phyloP scores from a whole-genome alignment of 2,329 filamentous ascomycete genomes.

The Delphinella strobiligena region DNA sequence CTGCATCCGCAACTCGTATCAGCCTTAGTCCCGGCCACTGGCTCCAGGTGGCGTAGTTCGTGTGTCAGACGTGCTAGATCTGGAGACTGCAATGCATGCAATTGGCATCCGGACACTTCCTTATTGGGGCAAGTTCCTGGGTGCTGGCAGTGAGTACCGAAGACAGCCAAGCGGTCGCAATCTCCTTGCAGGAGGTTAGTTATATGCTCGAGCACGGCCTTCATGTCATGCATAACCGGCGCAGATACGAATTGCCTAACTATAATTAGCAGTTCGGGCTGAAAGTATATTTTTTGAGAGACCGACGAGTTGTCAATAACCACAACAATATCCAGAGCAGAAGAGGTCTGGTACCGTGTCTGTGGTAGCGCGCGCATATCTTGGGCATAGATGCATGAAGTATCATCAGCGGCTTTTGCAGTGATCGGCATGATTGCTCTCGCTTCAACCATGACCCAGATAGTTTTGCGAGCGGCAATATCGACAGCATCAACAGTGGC shows the following conservation, averaged over 20 bases:
- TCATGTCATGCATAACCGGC: background rate
- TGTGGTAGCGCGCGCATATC: constrained; percentile 6
- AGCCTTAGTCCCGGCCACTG: background rate
- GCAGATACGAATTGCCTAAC: constrained; percentile 3
- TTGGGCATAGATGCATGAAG: constrained; percentile 5
- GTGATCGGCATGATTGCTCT: constrained; percentile 1
- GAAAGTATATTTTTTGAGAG: background rate
- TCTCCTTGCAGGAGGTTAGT: constrained; percentile 3
- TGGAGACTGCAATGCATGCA: constrained; percentile 4
- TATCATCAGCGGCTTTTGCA: background rate
- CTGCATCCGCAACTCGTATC: background rate
- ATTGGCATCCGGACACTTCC: constrained; percentile 4
- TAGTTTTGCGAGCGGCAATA: constrained; percentile 1
- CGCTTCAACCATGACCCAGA: constrained; percentile 6
- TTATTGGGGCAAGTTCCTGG: background rate
- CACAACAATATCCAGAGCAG: constrained; percentile 21
- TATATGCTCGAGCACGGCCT: constrained; percentile 1
- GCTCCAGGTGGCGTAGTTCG: background rate
- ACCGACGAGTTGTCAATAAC: constrained; percentile 27
- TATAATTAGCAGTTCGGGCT: background rate
- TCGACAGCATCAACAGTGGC: background rate
- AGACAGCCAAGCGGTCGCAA: constrained; percentile 5
- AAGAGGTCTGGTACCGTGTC: no score
- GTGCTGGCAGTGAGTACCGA: constrained; percentile 3
- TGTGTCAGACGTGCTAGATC: background rate